Evolutionary conservation across 176 grass and related monocot genomes (phyloP).

Genomic region (Paspalum vaginatum): DNA sequence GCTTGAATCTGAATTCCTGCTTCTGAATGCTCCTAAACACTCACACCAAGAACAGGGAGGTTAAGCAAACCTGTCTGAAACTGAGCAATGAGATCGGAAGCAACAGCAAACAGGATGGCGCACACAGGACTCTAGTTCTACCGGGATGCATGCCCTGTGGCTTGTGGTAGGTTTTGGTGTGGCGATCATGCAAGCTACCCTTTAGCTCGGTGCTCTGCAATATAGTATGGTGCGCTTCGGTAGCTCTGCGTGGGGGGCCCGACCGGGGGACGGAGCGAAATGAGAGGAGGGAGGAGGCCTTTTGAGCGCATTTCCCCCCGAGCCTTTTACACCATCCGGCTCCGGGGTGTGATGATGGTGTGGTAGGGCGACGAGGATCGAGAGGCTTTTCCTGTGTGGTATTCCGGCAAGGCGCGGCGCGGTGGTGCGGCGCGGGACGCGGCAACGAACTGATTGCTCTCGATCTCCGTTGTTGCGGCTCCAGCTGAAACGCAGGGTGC

Average conservation of each 20-base stretch:
- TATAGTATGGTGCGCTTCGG: slow-evolving; percentile 30
- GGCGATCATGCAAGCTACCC: neutral
- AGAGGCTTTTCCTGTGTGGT: slow-evolving; percentile 21
- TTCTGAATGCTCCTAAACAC: neutral
- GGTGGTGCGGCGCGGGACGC: slow-evolving; percentile 32
- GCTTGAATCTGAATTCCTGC: neutral
- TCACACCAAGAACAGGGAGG: slow-evolving; percentile 18
- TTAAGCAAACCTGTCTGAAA: neutral
- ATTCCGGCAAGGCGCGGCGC: slow-evolving; percentile 13
- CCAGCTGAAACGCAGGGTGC: slow-evolving; percentile 36
- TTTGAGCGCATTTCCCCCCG: slow-evolving; percentile 45
- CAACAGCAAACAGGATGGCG: neutral
- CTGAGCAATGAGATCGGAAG: neutral
- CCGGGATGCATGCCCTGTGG: neutral
- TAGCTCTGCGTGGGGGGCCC: slow-evolving; percentile 22
- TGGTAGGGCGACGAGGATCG: slow-evolving; percentile 26
- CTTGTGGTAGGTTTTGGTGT: slow-evolving; percentile 25
- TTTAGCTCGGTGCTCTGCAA: slow-evolving; percentile 35
- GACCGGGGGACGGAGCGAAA: slow-evolving; percentile 15
- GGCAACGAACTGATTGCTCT: slow-evolving; percentile 35
- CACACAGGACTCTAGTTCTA: slow-evolving; percentile 13
- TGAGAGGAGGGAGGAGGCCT: slow-evolving; percentile 31
- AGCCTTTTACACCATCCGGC: slow-evolving; percentile 54
- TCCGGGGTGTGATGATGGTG: slow-evolving; percentile 49
- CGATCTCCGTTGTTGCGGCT: neutral